phyloP scores from a whole-genome alignment of 2,329 filamentous ascomycete species.

The Aspergillus bombycis region DNA sequence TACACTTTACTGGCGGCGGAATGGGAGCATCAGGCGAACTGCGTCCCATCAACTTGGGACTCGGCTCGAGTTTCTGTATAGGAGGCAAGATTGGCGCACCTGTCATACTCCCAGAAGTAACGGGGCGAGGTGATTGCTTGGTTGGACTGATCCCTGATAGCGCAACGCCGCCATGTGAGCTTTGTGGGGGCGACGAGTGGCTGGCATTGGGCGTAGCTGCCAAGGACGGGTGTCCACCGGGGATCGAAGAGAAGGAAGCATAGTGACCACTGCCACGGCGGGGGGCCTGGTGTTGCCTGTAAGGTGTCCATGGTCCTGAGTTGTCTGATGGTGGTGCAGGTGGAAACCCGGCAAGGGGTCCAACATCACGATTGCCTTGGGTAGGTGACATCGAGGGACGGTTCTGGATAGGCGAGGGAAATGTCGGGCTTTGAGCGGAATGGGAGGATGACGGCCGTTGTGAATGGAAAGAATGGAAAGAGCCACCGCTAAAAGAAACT shows the following conservation, averaged over 20 bases:
- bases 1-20: slow-evolving; percentile 45
- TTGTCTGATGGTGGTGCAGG: slow-evolving; percentile 33
- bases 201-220: slow-evolving; percentile 36
- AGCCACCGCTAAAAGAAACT: slow-evolving; percentile 22
- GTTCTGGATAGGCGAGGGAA: slow-evolving; percentile 48
- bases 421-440: slow-evolving; percentile 35
- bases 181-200: slow-evolving; percentile 41
- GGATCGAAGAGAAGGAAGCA: slow-evolving; percentile 32
- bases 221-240: slow-evolving; percentile 36
- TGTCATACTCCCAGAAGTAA: slow-evolving; percentile 38
- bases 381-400: slow-evolving; percentile 53
- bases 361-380: slow-evolving; percentile 53
- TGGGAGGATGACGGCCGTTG: slow-evolving; percentile 48
- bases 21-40: slow-evolving; percentile 47
- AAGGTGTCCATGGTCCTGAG: slow-evolving; percentile 36
- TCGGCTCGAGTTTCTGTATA: slow-evolving; percentile 45
- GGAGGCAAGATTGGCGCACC: slow-evolving; percentile 44
- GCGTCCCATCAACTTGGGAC: slow-evolving; percentile 48
- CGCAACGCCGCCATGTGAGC: slow-evolving; percentile 38
- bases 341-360: slow-evolving; percentile 49
- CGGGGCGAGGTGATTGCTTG: slow-evolving; percentile 48
- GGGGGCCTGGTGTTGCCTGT: slow-evolving; percentile 33
- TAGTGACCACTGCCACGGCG: slow-evolving; percentile 34
- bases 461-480: slow-evolving; percentile 39
- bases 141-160: slow-evolving; percentile 51